A percentile compares a stretch with the other conserved stretches of the same genome.
Conservation (phyloP, 495 filamentous ascomycete genomes). For the Podospora appendiculata region DNA sequence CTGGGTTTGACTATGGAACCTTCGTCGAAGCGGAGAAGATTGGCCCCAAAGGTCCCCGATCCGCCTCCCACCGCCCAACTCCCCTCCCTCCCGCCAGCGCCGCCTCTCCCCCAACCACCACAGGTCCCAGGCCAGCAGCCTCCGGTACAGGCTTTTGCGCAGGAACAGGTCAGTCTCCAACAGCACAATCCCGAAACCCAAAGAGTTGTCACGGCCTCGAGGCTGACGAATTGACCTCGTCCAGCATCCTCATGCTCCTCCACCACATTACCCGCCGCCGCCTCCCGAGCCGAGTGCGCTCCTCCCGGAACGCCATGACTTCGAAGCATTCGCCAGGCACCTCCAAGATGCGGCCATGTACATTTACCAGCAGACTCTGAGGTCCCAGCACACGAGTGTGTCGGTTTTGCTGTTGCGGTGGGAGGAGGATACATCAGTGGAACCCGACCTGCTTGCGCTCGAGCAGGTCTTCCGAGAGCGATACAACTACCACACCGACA, state of each 20-base stretch:
- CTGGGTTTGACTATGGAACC: conserved; percentile 21
- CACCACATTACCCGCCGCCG: conserved; percentile 16
- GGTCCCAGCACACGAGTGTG: conserved; percentile 40
- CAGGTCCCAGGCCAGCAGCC: conserved; percentile 9
- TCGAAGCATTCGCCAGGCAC: conserved; percentile 50
- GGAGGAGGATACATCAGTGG: conserved; percentile 45
- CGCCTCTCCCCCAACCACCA: conserved; percentile 8
- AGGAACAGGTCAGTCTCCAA: conserved; percentile 19
- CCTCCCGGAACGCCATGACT: conserved; percentile 39
- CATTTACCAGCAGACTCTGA: conserved; percentile 45
- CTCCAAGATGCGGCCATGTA: conserved; percentile 51
- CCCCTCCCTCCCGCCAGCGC: conserved; percentile 7
- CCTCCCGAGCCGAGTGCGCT: conserved; percentile 13
- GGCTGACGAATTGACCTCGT: conserved; percentile 4
- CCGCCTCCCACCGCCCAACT: conserved; percentile 10
- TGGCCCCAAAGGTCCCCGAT: conserved; percentile 30
- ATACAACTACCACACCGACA: conserved; percentile 46
- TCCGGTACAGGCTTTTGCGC: conserved; percentile 14
- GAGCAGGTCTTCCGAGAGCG: conserved; percentile 44
- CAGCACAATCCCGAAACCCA: too few species aligned
- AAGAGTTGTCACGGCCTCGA: not conserved
- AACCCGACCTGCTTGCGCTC: conserved; percentile 38
- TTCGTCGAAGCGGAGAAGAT: conserved; percentile 27
- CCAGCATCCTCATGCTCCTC: conserved; percentile 4
- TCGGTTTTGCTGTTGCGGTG: conserved; percentile 48